A percentile compares a stretch with the other conserved stretches of the same genome.
These are phyloP conservation scores for Grosmannia penicillata DNA, from an alignment of 2,329 filamentous ascomycete species.

Conservation along the genomic window DNA sequence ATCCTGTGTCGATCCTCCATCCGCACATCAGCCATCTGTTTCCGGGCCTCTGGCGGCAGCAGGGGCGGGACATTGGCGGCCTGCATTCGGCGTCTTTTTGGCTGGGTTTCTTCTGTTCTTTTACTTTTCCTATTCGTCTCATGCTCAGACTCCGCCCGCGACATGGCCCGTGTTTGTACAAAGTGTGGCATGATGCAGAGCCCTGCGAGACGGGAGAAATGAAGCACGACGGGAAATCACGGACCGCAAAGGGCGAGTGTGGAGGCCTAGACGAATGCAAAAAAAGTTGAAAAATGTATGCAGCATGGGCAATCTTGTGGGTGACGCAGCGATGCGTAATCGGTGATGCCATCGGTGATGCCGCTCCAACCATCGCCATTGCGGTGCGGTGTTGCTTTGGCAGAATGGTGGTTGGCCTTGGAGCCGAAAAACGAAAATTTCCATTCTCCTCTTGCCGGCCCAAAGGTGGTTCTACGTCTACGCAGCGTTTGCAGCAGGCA, in stretches of 20 bases:
- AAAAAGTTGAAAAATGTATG: neutral
- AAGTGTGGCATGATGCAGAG: neutral
- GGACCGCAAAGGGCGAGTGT: neutral
- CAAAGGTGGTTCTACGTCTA: too few species aligned
- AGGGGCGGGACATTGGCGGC: slow-evolving; percentile 10
- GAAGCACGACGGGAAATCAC: neutral
- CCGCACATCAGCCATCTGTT: too few species aligned
- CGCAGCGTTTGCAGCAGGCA: too few species aligned
- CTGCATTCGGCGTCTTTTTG: slow-evolving; percentile 39
- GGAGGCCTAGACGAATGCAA: neutral
- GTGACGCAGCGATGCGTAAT: neutral
- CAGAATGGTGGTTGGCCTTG: too few species aligned
- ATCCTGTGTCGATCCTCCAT: too few species aligned
- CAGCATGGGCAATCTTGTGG: neutral
- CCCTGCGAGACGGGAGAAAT: neutral
- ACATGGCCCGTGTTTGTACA: neutral
- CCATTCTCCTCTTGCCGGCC: too few species aligned
- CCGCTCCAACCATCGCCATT: too few species aligned
- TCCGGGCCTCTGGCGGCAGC: neutral
- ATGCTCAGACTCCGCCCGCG: neutral
- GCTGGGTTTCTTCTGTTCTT: slow-evolving; percentile 1
- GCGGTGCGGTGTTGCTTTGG: too few species aligned
- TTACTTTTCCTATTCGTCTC: slow-evolving; percentile 20
- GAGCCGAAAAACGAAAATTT: too few species aligned
- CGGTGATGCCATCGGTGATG: too few species aligned